These are phyloP conservation scores for Meira miltonrushii DNA, from an alignment of 1,284 basidiomycete genomes.

Conservation along the genomic window DNA sequence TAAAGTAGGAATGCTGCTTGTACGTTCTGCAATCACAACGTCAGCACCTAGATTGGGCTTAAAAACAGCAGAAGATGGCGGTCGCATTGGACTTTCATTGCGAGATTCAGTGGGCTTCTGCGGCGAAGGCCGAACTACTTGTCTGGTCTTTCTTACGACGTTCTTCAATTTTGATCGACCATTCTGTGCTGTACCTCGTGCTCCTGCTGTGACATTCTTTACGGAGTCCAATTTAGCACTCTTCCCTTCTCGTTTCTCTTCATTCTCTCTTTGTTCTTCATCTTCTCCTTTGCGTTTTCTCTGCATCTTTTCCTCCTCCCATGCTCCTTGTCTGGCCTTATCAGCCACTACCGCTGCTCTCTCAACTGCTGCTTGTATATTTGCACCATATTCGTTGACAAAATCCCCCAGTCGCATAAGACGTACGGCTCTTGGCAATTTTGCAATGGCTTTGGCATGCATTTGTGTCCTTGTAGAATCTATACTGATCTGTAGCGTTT, in stretches of 20 bases:
- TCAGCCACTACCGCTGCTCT: slow-evolving; percentile 19
- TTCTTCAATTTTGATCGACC: not conserved
- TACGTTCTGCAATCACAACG: not conserved
- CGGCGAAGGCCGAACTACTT: too few relatives aligned
- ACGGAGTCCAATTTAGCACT: slow-evolving; percentile 2
- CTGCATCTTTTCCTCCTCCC: slow-evolving; percentile 32
- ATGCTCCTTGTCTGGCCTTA: slow-evolving; percentile 20
- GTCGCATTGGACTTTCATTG: not conserved
- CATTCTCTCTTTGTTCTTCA: not conserved
- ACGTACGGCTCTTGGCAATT: slow-evolving; percentile 29
- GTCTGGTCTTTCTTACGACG: not conserved
- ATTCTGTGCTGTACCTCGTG: too few relatives aligned
- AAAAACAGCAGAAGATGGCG: slow-evolving; percentile 18
- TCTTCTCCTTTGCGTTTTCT: slow-evolving; percentile 19
- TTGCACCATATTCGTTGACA: slow-evolving; percentile 26
- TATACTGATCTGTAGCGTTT: slow-evolving; percentile 19
- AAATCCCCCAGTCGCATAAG: slow-evolving; percentile 23
- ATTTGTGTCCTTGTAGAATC: slow-evolving; percentile 5
- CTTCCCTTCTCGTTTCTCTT: slow-evolving; percentile 17
- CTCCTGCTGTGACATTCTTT: slow-evolving; percentile 11
- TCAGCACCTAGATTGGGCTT: slow-evolving; percentile 17
- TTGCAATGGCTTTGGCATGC: not conserved
- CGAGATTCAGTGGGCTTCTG: not conserved
- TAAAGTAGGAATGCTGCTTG: slow-evolving; percentile 11
- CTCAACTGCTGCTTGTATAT: slow-evolving; percentile 17